A percentile compares a stretch with the other conserved stretches of the same genome.
phyloP scores from a whole-genome alignment of 2,329 filamentous ascomycete genomes.

The Rosellinia necatrix region DNA sequence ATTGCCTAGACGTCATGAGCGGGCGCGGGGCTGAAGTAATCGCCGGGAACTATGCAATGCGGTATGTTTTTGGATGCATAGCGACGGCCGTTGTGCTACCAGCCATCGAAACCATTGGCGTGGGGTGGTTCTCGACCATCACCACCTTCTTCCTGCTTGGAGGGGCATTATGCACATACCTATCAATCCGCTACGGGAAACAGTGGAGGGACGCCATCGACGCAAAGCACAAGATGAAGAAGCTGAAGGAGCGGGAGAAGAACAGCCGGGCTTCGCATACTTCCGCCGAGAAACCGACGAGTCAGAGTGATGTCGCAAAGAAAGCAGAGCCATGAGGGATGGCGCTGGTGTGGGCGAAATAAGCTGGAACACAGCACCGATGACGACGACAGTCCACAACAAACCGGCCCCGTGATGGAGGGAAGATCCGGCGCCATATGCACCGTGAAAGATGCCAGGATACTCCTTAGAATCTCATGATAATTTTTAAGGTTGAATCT shows the following conservation, averaged over 20 bases:
- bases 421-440: not conserved
- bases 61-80: slow-evolving; percentile 75
- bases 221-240: slow-evolving; percentile 32
- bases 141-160: slow-evolving; percentile 44
- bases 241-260: slow-evolving; percentile 23
- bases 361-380: not conserved
- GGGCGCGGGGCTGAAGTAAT: slow-evolving; percentile 72
- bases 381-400: slow-evolving; percentile 18
- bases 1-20: slow-evolving; percentile 83
- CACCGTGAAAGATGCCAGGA: slow-evolving; percentile 10
- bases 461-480: slow-evolving; percentile 5
- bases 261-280: slow-evolving; percentile 4
- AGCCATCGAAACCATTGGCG: slow-evolving; percentile 72
- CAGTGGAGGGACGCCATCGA: slow-evolving; percentile 47
- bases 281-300: slow-evolving; percentile 6
- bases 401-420: not conserved
- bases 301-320: slow-evolving; percentile 5
- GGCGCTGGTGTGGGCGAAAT: not conserved
- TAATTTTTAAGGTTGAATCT: slow-evolving; percentile 11
- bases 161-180: slow-evolving; percentile 44
- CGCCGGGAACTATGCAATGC: slow-evolving; percentile 78
- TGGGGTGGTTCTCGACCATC: slow-evolving; percentile 79
- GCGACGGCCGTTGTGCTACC: slow-evolving; percentile 75
- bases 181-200: slow-evolving; percentile 47
- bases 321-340: not conserved